These are phyloP conservation scores for Aaosphaeria pasadenensis DNA, from an alignment of 2,329 filamentous ascomycete species.

Conservation along the genomic window DNA sequence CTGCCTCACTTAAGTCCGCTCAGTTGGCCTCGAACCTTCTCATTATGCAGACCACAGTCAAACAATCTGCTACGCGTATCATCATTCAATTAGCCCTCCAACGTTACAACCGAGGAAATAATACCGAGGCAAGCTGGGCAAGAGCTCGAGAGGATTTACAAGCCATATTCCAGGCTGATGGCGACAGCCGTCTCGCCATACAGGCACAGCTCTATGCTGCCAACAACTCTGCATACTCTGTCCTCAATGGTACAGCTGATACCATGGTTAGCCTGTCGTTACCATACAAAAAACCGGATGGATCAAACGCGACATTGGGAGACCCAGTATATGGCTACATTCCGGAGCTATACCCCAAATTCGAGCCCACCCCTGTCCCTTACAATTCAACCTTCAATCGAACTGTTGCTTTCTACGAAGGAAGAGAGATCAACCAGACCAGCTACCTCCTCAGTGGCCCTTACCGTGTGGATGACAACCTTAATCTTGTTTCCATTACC, in stretches of 20 bases:
- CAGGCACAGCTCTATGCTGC: slow-evolving; percentile 73
- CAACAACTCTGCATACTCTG: slow-evolving; percentile 54
- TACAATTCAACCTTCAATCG: slow-evolving; percentile 32
- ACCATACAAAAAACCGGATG: slow-evolving; percentile 61
- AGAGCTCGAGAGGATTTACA: slow-evolving; percentile 62
- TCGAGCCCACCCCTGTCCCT: slow-evolving; percentile 57
- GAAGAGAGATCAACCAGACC: slow-evolving; percentile 41
- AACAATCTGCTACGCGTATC: slow-evolving; percentile 65
- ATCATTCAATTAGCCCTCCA: slow-evolving; percentile 52
- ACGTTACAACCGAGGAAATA: slow-evolving; percentile 57
- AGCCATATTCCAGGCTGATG: slow-evolving; percentile 64
- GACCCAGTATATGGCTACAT: slow-evolving; percentile 66
- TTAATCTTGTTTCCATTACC: slow-evolving; percentile 77
- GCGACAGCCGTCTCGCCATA: slow-evolving; percentile 51
- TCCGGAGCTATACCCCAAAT: slow-evolving; percentile 70
- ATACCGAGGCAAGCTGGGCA: slow-evolving; percentile 57
- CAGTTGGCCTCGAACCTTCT: slow-evolving; percentile 76
- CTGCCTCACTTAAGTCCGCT: slow-evolving; percentile 81
- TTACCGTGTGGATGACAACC: slow-evolving; percentile 66
- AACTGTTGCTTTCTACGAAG: slow-evolving; percentile 42
- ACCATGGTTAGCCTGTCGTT: slow-evolving; percentile 52
- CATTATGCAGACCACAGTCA: slow-evolving; percentile 72
- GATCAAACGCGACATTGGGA: slow-evolving; percentile 59
- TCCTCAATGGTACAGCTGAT: slow-evolving; percentile 45
- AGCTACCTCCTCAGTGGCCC: slow-evolving; percentile 74